phyloP scores from a whole-genome alignment of 345 rosid genomes.

The Syzygium aromaticum region DNA sequence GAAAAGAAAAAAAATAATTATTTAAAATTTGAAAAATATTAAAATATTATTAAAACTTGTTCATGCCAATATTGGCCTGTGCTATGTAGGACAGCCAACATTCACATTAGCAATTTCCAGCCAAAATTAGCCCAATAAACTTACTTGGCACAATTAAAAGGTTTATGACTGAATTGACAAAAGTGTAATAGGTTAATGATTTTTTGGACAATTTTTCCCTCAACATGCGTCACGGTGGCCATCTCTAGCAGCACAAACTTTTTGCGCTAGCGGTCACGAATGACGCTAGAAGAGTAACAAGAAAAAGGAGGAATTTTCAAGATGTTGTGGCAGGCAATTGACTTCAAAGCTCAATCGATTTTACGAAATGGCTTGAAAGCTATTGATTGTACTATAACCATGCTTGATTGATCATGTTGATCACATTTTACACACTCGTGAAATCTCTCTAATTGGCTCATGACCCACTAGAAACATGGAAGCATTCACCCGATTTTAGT shows the following conservation, averaged over 20 bases:
- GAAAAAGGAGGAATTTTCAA: not conserved
- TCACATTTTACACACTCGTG: not conserved
- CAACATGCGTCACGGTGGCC: fast-evolving
- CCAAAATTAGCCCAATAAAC: no score
- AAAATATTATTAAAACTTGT: no score
- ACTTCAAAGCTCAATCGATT: not conserved
- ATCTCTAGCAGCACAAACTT: not conserved
- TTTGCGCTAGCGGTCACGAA: not conserved
- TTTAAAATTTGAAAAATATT: no score
- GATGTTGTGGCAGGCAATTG: not conserved
- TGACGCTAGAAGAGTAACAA: not conserved
- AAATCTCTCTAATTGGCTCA: not conserved
- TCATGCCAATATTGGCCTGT: no score
- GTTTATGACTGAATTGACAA: no score
- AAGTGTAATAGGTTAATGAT: no score
- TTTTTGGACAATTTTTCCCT: not conserved
- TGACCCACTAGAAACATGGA: not conserved
- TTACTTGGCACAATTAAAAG: no score
- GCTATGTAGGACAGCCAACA: no score
- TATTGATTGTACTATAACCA: not conserved
- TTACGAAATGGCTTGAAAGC: not conserved
- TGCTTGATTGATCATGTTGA: not conserved
- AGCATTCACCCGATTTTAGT: not conserved
- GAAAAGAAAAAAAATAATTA: no score
- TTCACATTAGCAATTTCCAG: no score